Conservation (phyloP, 2,329 filamentous ascomycete genomes). For the Fusarium fracticaudum region DNA sequence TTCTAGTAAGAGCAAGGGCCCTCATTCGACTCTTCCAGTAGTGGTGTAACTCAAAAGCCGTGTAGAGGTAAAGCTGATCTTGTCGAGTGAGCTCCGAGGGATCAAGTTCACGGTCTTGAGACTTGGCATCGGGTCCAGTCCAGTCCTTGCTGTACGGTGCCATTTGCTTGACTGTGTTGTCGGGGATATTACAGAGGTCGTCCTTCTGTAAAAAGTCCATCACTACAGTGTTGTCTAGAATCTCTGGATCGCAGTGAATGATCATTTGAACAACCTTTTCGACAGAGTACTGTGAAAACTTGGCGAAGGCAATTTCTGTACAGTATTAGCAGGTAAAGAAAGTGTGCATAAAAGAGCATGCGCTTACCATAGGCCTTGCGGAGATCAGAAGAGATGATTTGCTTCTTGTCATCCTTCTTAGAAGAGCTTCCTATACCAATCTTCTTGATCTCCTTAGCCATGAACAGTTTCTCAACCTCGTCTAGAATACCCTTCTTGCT, state of each 20-base stretch:
- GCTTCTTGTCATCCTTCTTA: constrained; percentile 95
- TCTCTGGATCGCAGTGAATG: constrained; percentile 90
- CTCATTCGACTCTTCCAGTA: constrained; percentile 99
- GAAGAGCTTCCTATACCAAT: constrained; percentile 72
- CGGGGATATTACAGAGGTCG: constrained; percentile 90
- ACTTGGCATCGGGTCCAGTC: constrained; percentile 86
- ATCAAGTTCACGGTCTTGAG: constrained; percentile 83
- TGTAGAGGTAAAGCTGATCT: constrained; percentile 94
- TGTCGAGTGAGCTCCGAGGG: constrained; percentile 89
- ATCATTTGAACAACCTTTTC: constrained; percentile 93
- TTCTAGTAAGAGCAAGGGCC: constrained; percentile 84
- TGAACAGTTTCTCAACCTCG: constrained; percentile 96
- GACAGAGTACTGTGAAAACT: constrained; percentile 85
- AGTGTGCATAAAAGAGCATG: neutral
- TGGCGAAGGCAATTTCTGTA: constrained; percentile 86
- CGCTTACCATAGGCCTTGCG: constrained; percentile 81
- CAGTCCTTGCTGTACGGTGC: constrained; percentile 96
- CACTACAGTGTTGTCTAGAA: constrained; percentile 88
- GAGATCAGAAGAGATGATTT: constrained; percentile 91
- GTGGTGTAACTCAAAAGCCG: constrained; percentile 92
- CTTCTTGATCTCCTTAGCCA: constrained; percentile 95
- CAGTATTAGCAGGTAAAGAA: constrained; percentile 43
- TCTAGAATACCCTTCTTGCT: constrained; percentile 95
- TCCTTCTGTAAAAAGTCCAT: constrained; percentile 97
- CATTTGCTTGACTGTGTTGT: constrained; percentile 90